Evolutionary conservation across 1,139 yeast genomes (phyloP).

Genomic region (Geotrichum phurueaensis): DNA sequence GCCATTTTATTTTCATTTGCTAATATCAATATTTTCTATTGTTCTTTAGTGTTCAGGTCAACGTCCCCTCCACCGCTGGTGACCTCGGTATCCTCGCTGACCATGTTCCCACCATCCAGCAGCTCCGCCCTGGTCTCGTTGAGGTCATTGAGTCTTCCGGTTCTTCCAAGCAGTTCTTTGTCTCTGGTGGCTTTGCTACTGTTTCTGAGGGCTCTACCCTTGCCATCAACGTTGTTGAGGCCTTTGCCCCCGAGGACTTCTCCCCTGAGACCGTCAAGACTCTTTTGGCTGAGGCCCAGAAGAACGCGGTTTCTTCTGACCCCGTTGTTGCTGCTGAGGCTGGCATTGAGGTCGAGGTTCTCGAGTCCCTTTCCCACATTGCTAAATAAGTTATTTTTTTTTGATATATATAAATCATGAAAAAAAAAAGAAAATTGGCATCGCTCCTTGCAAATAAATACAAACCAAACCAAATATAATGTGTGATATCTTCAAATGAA

Average conservation of each 20-base stretch:
- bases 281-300: conserved; percentile 89
- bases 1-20: background rate
- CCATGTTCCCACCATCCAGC: conserved; percentile 97
- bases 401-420: background rate
- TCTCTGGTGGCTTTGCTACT: conserved; percentile 95
- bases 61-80: conserved; percentile 93
- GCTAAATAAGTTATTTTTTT: conserved; percentile 52
- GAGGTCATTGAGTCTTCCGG: conserved; percentile 82
- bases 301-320: conserved; percentile 75
- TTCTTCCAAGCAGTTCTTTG: conserved; percentile 72
- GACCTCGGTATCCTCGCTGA: conserved; percentile 95
- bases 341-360: conserved; percentile 88
- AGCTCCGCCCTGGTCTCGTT: conserved; percentile 92
- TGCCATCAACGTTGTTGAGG: conserved; percentile 92
- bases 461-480: background rate
- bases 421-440: background rate
- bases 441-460: too few relatives aligned
- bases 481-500: background rate
- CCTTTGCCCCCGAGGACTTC: conserved; percentile 86
- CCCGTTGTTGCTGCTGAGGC: conserved; percentile 92
- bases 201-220: conserved; percentile 92
- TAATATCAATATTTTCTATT: background rate
- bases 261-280: conserved; percentile 73
- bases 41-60: conserved; percentile 70
- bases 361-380: conserved; percentile 86